These are phyloP conservation scores for Cyberlindnera mrakii DNA, from an alignment of 805 yeast species.

Conservation along the genomic window DNA sequence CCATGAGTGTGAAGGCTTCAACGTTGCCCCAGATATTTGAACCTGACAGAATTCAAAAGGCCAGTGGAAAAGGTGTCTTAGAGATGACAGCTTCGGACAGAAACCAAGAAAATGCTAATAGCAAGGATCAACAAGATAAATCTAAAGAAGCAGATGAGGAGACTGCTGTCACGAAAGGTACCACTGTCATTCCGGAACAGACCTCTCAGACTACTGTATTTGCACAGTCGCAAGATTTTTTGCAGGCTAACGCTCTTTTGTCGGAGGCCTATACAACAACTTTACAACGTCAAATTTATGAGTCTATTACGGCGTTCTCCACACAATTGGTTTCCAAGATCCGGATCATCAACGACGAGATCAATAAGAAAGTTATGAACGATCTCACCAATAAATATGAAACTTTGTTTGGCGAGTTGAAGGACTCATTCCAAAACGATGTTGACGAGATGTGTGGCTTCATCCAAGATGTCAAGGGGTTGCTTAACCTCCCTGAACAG, in stretches of 20 bases:
- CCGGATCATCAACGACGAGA: constrained; percentile 30
- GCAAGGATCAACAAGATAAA: too few species aligned
- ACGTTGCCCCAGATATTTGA: background rate
- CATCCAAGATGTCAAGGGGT: constrained; percentile 28
- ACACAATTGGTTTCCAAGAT: constrained; percentile 30
- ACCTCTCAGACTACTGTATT: background rate
- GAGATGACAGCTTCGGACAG: too few species aligned
- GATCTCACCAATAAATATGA: constrained; percentile 32
- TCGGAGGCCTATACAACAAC: constrained; percentile 29
- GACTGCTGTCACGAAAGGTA: too few species aligned
- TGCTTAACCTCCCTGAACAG: constrained; percentile 31
- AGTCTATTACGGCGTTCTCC: constrained; percentile 29
- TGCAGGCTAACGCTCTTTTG: constrained; percentile 8
- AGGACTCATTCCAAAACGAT: constrained; percentile 29
- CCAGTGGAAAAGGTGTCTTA: background rate
- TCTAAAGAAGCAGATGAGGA: too few species aligned
- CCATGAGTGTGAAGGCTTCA: background rate
- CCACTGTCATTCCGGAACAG: too few species aligned
- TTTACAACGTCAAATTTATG: constrained; percentile 31
- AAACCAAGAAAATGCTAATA: too few species aligned
- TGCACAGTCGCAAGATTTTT: constrained; percentile 1
- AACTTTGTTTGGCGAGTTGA: constrained; percentile 26
- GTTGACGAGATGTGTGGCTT: constrained; percentile 31
- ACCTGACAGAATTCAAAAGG: background rate
- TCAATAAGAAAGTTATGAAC: constrained; percentile 28